These are phyloP conservation scores for Pestalotiopsis sp. DNA, from an alignment of 2,329 filamentous ascomycete genomes.

Conservation along the genomic window DNA sequence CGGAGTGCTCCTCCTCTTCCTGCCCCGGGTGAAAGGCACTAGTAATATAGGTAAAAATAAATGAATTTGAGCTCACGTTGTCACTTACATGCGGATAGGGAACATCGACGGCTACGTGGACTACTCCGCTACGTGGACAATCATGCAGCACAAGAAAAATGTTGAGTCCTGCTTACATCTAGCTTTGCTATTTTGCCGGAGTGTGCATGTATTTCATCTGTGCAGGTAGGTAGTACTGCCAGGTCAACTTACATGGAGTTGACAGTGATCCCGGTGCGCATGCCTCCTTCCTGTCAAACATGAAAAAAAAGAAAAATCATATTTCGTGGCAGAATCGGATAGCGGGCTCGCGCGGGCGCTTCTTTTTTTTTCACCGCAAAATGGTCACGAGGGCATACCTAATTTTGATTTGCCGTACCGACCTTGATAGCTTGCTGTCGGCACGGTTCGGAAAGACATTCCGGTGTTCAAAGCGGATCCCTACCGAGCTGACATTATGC, in stretches of 20 bases:
- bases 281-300: too few species aligned
- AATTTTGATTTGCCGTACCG: conserved; percentile 4
- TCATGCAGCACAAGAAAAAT: neutral
- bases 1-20: neutral
- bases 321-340: neutral
- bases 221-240: neutral
- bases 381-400: conserved; percentile 5
- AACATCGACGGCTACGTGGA: neutral
- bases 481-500: neutral
- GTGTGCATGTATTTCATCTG: neutral
- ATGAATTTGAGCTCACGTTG: neutral
- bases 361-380: neutral
- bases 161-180: neutral
- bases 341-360: neutral
- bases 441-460: conserved; percentile 7
- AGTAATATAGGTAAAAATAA: neutral
- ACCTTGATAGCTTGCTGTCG: neutral
- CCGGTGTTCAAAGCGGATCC: conserved; percentile 1
- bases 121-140: neutral
- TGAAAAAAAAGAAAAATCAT: neutral
- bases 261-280: too few species aligned
- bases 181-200: neutral
- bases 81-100: neutral
- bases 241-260: too few species aligned
- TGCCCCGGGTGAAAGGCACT: neutral